A percentile compares a stretch with the other conserved stretches of the same genome.
phyloP scores from a whole-genome alignment of 2,329 filamentous ascomycete genomes.

The Juglanconis sp. region DNA sequence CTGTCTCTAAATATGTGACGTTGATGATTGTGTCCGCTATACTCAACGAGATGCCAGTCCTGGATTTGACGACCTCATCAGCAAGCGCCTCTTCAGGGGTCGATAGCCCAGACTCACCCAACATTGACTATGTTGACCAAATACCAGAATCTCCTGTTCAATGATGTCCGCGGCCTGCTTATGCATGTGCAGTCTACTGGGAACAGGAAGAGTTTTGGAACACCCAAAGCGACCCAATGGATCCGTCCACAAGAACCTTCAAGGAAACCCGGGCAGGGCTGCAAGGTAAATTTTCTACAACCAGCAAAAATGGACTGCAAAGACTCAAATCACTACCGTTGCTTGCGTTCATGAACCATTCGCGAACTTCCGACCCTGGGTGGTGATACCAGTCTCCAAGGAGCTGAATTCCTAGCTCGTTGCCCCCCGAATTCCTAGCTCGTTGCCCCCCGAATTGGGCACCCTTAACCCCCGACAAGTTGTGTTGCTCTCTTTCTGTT shows the following conservation, averaged over 20 bases:
- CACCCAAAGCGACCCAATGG: slow-evolving; percentile 39
- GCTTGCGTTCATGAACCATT: not conserved
- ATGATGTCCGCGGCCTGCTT: slow-evolving; percentile 7
- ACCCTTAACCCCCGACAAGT: slow-evolving; percentile 44
- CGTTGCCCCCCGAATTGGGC: slow-evolving; percentile 35
- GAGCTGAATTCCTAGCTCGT: slow-evolving; percentile 40
- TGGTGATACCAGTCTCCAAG: slow-evolving; percentile 41
- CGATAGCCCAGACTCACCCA: slow-evolving; percentile 12
- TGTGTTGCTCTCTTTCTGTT: slow-evolving; percentile 44
- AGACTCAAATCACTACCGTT: slow-evolving; percentile 7
- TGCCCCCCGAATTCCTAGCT: slow-evolving; percentile 22
- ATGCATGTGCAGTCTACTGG: slow-evolving; percentile 40
- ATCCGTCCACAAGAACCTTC: slow-evolving; percentile 41
- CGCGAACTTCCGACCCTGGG: slow-evolving; percentile 4
- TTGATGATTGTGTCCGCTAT: slow-evolving; percentile 20
- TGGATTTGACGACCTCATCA: slow-evolving; percentile 11
- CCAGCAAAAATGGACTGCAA: not conserved
- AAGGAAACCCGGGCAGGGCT: slow-evolving; percentile 45
- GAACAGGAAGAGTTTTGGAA: slow-evolving; percentile 39
- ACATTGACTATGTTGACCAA: slow-evolving; percentile 24
- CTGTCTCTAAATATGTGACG: slow-evolving; percentile 23
- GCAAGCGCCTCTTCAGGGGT: not conserved
- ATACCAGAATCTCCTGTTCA: slow-evolving; percentile 22
- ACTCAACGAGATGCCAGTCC: slow-evolving; percentile 21
- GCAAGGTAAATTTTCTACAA: not conserved